Evolutionary conservation across 805 yeast genomes (phyloP), one percentile per base, ranked within the genome.

Genomic region (Sporopachydermia quercuum): DNA sequence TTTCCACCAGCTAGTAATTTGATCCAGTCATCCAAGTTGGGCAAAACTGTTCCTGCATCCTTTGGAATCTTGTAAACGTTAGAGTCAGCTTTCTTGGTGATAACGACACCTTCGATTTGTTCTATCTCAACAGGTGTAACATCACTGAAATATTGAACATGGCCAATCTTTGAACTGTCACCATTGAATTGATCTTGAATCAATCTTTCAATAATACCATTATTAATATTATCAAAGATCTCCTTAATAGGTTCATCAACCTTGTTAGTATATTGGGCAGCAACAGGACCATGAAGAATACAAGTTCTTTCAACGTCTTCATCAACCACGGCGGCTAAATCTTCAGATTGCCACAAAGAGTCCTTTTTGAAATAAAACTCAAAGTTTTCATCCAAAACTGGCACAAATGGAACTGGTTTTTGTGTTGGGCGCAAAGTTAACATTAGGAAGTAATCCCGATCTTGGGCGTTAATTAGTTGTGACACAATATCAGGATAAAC

Each of bases 261-360:
- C 55, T 70, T 68, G 53, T 71, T 81, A 51, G 96, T 78, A 68
- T 67, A 87, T 63, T 78, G 86, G 51, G 95, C 96, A 52, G 99
- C 94, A 49, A 91, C 97, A 39, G 99, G 99, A 52, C 98, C 97
- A 54, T 86, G 96, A 54, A 91, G 72, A 50, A 91, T 86, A 81
- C 98, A 93, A n/a, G 96, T 89, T 71, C 98, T 81, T 63, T 87
- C 87, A 46, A 91, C 97, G 59, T 91, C 99, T 54, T 81, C 85
- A 49, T 72, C 97, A 48, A 84, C 87, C 56, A 91, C 97, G 44
- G 96, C 83, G 59, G 86, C 96, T 57, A 91, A 73, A 58, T 84
- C 89, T 69, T 91, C 97, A 16, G 95, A 82, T 71, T 91, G 99
- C 98, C 98, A 91, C 60, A 91, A 71, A 19, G 97, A 89, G 63